Conservation (phyloP, 1,139 yeast species). For the Yamadazyma sp. region DNA sequence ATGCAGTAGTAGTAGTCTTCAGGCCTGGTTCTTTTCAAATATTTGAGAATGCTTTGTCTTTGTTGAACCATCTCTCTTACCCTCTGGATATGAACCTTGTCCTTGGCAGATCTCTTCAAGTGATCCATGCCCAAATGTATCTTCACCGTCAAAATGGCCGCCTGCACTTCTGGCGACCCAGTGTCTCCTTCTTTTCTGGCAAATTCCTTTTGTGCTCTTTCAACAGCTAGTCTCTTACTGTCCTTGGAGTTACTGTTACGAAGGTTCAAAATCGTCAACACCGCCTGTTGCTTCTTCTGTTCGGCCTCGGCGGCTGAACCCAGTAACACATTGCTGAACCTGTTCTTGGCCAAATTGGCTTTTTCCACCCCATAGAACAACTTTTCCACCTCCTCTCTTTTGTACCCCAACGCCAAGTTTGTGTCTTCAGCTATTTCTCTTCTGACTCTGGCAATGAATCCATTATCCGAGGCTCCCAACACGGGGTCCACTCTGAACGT, state of each 20-base stretch:
- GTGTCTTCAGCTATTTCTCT: constrained; percentile 58
- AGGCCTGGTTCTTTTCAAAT: constrained; percentile 77
- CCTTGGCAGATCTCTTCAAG: constrained; percentile 71
- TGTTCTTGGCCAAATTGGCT: constrained; percentile 33
- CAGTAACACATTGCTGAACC: constrained; percentile 38
- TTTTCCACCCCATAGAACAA: constrained; percentile 73
- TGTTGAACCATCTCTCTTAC: constrained; percentile 84
- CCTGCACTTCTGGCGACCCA: constrained; percentile 94
- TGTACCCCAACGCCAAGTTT: constrained; percentile 59
- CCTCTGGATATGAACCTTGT: constrained; percentile 63
- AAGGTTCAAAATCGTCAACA: constrained; percentile 70
- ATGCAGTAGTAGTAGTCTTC: constrained; percentile 82
- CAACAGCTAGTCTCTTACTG: constrained; percentile 56
- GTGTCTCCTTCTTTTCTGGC: constrained; percentile 86
- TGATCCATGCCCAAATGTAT: constrained; percentile 80
- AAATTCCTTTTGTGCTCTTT: constrained; percentile 75
- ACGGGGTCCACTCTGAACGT: constrained; percentile 66
- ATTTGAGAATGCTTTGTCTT: constrained; percentile 80
- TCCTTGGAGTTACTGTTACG: constrained; percentile 68
- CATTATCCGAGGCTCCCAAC: constrained; percentile 65
- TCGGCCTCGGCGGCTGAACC: constrained; percentile 47
- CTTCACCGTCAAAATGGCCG: constrained; percentile 81
- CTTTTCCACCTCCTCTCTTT: constrained; percentile 68
- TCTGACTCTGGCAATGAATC: constrained; percentile 68
- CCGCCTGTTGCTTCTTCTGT: constrained; percentile 63